These are phyloP conservation scores for Tuber melanosporum DNA, from an alignment of 495 filamentous ascomycete species.

Conservation along the genomic window DNA sequence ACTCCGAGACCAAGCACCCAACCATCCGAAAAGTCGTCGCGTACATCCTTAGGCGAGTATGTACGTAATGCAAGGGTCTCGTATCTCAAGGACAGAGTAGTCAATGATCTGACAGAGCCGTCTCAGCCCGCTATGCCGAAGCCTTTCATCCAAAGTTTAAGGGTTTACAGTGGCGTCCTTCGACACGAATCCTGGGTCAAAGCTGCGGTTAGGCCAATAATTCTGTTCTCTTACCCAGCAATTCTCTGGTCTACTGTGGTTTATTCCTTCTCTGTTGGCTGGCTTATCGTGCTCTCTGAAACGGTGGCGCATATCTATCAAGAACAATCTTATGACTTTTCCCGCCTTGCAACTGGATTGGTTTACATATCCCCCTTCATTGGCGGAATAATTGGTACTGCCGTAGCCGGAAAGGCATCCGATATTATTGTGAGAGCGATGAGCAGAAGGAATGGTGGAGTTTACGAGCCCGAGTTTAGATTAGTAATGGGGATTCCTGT, in stretches of 20 bases:
- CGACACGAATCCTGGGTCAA: conserved; percentile 71
- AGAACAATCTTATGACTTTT: conserved; percentile 67
- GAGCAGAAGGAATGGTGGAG: conserved; percentile 75
- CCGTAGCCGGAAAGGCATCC: conserved; percentile 79
- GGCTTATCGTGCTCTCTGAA: conserved; percentile 93
- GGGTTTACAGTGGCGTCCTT: conserved; percentile 69
- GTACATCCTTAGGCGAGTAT: conserved; percentile 32
- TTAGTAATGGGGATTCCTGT: conserved; percentile 86
- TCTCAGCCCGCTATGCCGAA: conserved; percentile 42
- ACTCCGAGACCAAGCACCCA: conserved; percentile 58
- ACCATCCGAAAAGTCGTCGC: conserved; percentile 39
- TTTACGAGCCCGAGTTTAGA: conserved; percentile 94
- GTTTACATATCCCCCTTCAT: conserved; percentile 87
- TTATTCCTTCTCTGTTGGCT: conserved; percentile 85
- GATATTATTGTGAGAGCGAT: conserved; percentile 76
- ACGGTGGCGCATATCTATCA: conserved; percentile 72
- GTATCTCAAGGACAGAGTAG: not conserved
- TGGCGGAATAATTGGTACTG: conserved; percentile 82
- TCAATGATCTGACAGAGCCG: conserved; percentile 5
- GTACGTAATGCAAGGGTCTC: conserved; percentile 11
- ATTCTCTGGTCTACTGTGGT: conserved; percentile 86
- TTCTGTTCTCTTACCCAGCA: conserved; percentile 78
- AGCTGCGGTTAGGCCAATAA: conserved; percentile 69
- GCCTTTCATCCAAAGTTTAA: conserved; percentile 64
- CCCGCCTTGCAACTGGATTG: conserved; percentile 69